These are phyloP conservation scores for Debaryomyces udenii DNA, from an alignment of 1,139 yeast genomes.

Conservation along the genomic window DNA sequence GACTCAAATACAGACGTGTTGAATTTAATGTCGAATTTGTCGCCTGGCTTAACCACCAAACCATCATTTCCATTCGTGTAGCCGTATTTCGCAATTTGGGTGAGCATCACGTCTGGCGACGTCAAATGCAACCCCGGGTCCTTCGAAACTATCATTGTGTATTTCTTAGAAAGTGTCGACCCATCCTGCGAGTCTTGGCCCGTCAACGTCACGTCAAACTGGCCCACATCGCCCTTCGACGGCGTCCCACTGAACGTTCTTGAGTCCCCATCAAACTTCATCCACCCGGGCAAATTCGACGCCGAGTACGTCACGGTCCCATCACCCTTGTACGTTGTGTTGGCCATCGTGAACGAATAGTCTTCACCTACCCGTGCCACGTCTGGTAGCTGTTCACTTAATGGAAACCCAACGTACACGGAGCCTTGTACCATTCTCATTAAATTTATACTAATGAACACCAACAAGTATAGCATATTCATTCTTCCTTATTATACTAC, in stretches of 20 bases:
- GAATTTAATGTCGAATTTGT: conserved; percentile 64
- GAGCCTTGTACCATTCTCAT: conserved; percentile 5
- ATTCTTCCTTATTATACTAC: conserved; percentile 39
- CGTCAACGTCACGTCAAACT: conserved; percentile 50
- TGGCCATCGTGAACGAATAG: conserved; percentile 71
- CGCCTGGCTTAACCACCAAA: conserved; percentile 71
- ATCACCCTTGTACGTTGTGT: conserved; percentile 63
- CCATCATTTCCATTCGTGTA: conserved; percentile 74
- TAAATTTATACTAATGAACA: conserved; percentile 4
- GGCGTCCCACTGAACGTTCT: conserved; percentile 78
- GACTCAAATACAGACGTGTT: conserved; percentile 57
- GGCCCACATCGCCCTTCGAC: conserved; percentile 41
- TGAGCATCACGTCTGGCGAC: conserved; percentile 42
- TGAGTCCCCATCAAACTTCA: conserved; percentile 63
- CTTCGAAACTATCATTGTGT: conserved; percentile 61
- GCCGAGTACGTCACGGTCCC: conserved; percentile 57
- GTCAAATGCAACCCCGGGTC: conserved; percentile 53
- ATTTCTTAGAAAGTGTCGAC: conserved; percentile 47
- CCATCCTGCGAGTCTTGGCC: conserved; percentile 66
- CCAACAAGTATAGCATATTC: conserved; percentile 9
- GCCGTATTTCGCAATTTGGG: conserved; percentile 59
- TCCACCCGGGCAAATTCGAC: conserved; percentile 72
- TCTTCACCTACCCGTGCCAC: conserved; percentile 71
- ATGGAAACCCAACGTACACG: conserved; percentile 74
- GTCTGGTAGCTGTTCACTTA: conserved; percentile 81